Percentiles rank a stretch among this genome's conserved stretches.
phyloP scores from a whole-genome alignment of 176 grass and related monocot species.

The Oryza rufipogon region DNA sequence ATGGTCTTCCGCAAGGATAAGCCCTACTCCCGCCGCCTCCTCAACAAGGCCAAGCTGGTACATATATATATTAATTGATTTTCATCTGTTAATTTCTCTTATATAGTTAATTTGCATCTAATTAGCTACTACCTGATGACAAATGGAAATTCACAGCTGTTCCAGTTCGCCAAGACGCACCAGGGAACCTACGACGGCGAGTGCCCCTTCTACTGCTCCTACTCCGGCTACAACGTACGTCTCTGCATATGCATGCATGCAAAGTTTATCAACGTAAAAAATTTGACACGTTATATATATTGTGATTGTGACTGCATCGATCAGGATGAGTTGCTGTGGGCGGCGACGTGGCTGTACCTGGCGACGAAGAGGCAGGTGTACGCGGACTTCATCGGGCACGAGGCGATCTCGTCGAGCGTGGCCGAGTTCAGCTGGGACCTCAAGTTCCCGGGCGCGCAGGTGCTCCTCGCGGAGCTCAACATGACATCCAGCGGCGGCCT shows the following conservation, averaged over 20 bases:
- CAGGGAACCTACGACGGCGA: slow-evolving; percentile 90
- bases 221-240: slow-evolving; percentile 81
- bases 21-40: slow-evolving; percentile 62
- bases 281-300: background rate
- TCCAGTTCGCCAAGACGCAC: slow-evolving; percentile 68
- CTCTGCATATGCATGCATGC: background rate
- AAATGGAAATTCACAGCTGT: slow-evolving; percentile 48
- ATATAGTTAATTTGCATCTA: no score
- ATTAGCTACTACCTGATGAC: no score
- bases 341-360: slow-evolving; percentile 76
- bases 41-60: slow-evolving; percentile 96
- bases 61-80: no score
- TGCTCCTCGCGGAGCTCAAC: slow-evolving; percentile 74
- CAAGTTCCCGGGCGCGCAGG: slow-evolving; percentile 84
- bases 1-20: slow-evolving; percentile 68
- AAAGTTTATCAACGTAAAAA: background rate
- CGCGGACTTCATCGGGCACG: slow-evolving; percentile 65
- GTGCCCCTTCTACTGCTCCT: slow-evolving; percentile 99
- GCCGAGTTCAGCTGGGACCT: slow-evolving; percentile 99
- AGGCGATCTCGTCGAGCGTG: slow-evolving; percentile 79
- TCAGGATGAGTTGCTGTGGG: slow-evolving; percentile 93
- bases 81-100: no score
- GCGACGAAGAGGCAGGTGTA: slow-evolving; percentile 72
- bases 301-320: no score
- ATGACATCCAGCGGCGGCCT: slow-evolving; percentile 56